Evolutionary conservation across 1,284 basidiomycete genomes (phyloP).

Genomic region (Sporisorium sorghi): DNA sequence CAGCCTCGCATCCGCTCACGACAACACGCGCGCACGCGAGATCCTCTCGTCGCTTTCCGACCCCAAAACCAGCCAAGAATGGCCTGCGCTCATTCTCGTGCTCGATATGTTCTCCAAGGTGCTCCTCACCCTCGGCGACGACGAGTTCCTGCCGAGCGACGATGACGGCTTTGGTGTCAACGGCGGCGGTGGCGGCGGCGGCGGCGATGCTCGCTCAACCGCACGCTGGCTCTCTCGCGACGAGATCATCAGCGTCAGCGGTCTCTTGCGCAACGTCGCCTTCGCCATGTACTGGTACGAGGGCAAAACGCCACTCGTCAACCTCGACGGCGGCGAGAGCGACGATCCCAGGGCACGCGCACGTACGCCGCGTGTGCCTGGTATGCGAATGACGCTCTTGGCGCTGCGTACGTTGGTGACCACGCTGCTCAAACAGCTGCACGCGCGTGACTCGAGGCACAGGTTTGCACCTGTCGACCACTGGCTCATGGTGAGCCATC

Average conservation of each 20-base stretch:
- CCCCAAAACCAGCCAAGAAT: constrained; percentile 36
- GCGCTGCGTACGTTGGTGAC: constrained; percentile 57
- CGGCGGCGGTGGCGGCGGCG: constrained; percentile 16
- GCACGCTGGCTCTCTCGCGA: constrained; percentile 76
- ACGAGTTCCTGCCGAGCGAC: constrained; percentile 84
- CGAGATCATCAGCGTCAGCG: constrained; percentile 79
- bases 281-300: constrained; percentile 85
- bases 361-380: constrained; percentile 46
- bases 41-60: constrained; percentile 30
- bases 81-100: constrained; percentile 80
- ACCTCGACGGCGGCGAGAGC: constrained; percentile 27
- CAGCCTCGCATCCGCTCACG: constrained; percentile 38
- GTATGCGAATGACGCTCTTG: constrained; percentile 50
- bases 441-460: constrained; percentile 58
- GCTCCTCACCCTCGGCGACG: constrained; percentile 91
- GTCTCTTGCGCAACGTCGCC: constrained; percentile 80
- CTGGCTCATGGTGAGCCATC: constrained; percentile 80
- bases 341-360: neutral
- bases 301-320: constrained; percentile 46
- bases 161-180: constrained; percentile 11
- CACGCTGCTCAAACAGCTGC: constrained; percentile 63
- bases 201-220: constrained; percentile 17
- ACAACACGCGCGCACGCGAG: constrained; percentile 36
- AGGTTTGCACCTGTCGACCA: constrained; percentile 73
- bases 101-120: constrained; percentile 86